Percentiles rank a stretch among this genome's conserved stretches.
Evolutionary conservation across 2,329 filamentous ascomycete genomes (phyloP).

Genomic region (Knoxdaviesia capensis): DNA sequence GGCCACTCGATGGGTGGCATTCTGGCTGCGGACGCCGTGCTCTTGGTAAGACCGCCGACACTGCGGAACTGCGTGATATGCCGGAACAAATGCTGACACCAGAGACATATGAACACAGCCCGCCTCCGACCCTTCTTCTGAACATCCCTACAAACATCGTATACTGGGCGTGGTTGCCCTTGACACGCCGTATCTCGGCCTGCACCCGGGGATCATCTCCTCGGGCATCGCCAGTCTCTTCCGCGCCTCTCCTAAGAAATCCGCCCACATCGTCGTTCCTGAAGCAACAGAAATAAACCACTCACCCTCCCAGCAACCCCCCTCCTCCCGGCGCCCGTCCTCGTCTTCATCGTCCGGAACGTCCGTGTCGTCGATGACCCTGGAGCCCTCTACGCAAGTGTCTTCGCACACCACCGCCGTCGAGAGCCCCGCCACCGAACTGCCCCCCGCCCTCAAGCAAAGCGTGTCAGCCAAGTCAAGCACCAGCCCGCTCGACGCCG

Average conservation of each 20-base stretch:
- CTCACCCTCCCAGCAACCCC: no score
- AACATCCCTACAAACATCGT: constrained; percentile 41
- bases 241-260: constrained; percentile 17
- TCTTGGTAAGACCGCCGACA: constrained; percentile 26
- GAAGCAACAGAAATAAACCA: no score
- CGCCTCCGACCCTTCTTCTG: constrained; percentile 10
- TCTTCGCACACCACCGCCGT: no score
- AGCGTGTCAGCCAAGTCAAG: constrained; percentile 2
- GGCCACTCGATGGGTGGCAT: constrained; percentile 86
- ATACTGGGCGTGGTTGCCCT: constrained; percentile 67
- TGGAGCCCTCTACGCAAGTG: no score
- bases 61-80: neutral
- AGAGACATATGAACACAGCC: neutral
- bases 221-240: constrained; percentile 68
- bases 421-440: neutral
- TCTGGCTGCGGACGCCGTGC: constrained; percentile 56
- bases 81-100: neutral
- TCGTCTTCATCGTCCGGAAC: no score
- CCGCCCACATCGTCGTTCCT: neutral
- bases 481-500: neutral
- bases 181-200: constrained; percentile 71
- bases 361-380: no score
- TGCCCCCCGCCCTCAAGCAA: constrained; percentile 5
- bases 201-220: constrained; percentile 75
- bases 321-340: no score